Evolutionary conservation across 2,329 filamentous ascomycete species (phyloP).

Genomic region (Ilyonectria destructans): DNA sequence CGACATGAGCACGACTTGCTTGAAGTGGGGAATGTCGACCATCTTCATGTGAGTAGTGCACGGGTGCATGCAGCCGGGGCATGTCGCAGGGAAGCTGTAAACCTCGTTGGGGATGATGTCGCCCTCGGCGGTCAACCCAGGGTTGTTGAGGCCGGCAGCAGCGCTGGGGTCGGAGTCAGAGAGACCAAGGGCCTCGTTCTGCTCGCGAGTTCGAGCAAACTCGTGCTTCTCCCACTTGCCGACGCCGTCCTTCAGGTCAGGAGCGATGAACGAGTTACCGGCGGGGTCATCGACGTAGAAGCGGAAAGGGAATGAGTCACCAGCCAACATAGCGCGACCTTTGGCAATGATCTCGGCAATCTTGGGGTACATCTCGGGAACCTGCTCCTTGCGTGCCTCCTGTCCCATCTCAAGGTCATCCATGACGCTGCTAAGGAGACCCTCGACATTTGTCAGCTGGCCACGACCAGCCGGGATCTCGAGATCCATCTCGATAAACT

Average conservation of each 20-base stretch:
- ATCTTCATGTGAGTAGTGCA: conserved; percentile 98
- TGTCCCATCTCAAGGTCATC: conserved; percentile 88
- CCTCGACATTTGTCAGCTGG: conserved; percentile 94
- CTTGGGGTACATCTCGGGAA: conserved; percentile 85
- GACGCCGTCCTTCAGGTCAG: conserved; percentile 83
- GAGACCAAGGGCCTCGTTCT: conserved; percentile 90
- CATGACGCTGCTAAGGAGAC: conserved; percentile 83
- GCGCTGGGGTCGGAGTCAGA: conserved; percentile 73
- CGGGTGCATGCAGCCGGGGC: conserved; percentile 89
- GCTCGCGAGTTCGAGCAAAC: conserved; percentile 85
- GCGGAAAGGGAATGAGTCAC: conserved; percentile 88
- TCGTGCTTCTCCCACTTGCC: conserved; percentile 92
- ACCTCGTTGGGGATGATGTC: conserved; percentile 95
- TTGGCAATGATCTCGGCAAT: conserved; percentile 83
- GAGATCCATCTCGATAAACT: conserved; percentile 91
- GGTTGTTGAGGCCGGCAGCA: conserved; percentile 68
- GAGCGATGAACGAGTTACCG: conserved; percentile 97
- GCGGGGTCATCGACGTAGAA: conserved; percentile 91
- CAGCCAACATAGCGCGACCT: conserved; percentile 83
- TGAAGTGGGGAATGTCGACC: conserved; percentile 98
- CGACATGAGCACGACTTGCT: conserved; percentile 96
- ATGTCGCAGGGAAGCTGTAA: conserved; percentile 92
- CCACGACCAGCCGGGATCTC: conserved; percentile 94
- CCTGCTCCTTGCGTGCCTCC: conserved; percentile 82
- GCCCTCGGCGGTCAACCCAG: conserved; percentile 69